phyloP scores from a whole-genome alignment of 495 filamentous ascomycete genomes.

The Aspergillus indologenus region DNA sequence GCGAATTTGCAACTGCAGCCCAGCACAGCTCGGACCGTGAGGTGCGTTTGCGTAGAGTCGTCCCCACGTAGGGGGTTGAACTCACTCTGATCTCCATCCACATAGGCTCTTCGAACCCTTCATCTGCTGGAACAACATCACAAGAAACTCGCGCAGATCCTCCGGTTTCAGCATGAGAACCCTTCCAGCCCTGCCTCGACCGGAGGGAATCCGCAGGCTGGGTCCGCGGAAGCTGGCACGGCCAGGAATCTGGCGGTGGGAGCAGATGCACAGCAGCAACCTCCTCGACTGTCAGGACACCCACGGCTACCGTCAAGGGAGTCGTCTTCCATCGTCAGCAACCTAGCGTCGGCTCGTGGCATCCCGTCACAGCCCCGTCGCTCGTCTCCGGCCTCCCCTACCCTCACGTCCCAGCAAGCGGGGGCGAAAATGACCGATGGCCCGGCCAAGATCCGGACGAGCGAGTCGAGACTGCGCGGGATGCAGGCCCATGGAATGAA shows the following conservation, averaged over 20 bases:
- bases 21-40: conserved; percentile 72
- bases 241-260: conserved; percentile 27
- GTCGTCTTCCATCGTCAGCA: conserved; percentile 84
- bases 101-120: conserved; percentile 73
- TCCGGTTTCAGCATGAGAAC: conserved; percentile 66
- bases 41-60: conserved; percentile 34
- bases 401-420: conserved; percentile 69
- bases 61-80: not conserved
- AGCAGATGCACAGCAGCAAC: conserved; percentile 33
- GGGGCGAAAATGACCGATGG: conserved; percentile 66
- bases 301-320: conserved; percentile 59
- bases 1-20: conserved; percentile 81
- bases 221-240: conserved; percentile 19
- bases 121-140: conserved; percentile 85
- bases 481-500: conserved; percentile 21
- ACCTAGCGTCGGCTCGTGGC: conserved; percentile 82
- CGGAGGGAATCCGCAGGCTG: conserved; percentile 13
- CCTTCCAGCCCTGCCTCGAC: conserved; percentile 35
- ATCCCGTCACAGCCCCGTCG: conserved; percentile 69
- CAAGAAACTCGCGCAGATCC: conserved; percentile 68
- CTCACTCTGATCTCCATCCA: not conserved
- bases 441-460: conserved; percentile 43
- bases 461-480: conserved; percentile 36
- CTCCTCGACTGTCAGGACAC: conserved; percentile 36
- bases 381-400: conserved; percentile 60